Evolutionary conservation across 495 filamentous ascomycete genomes (phyloP).

Genomic region (Beverwykella pulmonaria): DNA sequence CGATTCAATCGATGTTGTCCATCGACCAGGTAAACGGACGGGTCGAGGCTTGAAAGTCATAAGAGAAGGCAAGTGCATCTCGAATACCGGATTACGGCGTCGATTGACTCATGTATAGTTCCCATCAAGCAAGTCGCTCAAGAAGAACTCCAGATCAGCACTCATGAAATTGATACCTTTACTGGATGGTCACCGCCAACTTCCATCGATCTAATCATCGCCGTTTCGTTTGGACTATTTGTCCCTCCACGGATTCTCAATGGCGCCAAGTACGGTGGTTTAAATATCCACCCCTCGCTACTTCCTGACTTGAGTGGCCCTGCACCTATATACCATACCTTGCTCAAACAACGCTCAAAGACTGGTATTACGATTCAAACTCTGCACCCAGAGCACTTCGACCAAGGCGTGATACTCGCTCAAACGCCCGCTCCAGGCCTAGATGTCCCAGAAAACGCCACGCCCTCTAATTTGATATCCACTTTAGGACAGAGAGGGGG

Average conservation of each 20-base stretch:
- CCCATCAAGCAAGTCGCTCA: conserved; percentile 70
- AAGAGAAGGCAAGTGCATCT: conserved; percentile 60
- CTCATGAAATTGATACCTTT: conserved; percentile 34
- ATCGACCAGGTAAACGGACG: conserved; percentile 70
- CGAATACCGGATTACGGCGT: conserved; percentile 3
- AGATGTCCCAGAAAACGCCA: conserved; percentile 48
- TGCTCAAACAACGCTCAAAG: conserved; percentile 58
- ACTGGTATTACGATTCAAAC: conserved; percentile 86
- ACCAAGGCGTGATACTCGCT: conserved; percentile 72
- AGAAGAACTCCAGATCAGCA: conserved; percentile 28
- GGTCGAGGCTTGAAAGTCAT: conserved; percentile 74
- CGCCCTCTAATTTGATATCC: conserved; percentile 44
- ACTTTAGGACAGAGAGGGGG: conserved; percentile 49
- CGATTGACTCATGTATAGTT: conserved; percentile 52
- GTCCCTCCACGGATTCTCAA: conserved; percentile 76
- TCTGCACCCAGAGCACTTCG: conserved; percentile 72
- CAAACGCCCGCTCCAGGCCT: conserved; percentile 64
- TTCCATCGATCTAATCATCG: conserved; percentile 79
- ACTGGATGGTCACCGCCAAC: conserved; percentile 25
- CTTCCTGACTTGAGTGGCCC: conserved; percentile 78
- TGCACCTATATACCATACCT: conserved; percentile 71
- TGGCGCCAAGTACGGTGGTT: conserved; percentile 72
- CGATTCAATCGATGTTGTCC: conserved; percentile 84
- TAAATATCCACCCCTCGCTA: conserved; percentile 94
- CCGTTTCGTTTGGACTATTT: conserved; percentile 94